These are phyloP conservation scores for Diaporthe eres DNA, from an alignment of 2,329 filamentous ascomycete genomes.

Conservation along the genomic window DNA sequence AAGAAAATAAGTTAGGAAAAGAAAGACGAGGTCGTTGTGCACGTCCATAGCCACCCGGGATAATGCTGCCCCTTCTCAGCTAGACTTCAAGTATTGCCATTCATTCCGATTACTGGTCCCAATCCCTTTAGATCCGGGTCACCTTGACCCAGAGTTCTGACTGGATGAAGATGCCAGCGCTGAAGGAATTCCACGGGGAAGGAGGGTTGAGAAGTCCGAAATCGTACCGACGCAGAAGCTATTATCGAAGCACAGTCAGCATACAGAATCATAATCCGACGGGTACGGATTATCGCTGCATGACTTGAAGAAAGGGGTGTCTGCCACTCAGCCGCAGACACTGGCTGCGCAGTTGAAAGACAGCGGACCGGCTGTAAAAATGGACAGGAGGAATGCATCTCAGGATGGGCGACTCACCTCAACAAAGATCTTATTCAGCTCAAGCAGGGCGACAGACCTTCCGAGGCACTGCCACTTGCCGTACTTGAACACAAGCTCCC, in stretches of 20 bases:
- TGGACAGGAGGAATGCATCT: not conserved
- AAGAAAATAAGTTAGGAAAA: not conserved
- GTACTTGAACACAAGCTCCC: constrained; percentile 60
- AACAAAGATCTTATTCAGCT: constrained; percentile 60
- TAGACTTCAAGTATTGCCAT: not conserved
- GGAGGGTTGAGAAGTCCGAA: constrained; percentile 46
- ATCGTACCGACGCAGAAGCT: constrained; percentile 46
- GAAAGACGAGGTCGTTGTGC: not conserved
- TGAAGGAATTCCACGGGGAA: constrained; percentile 46
- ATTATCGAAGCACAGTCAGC: constrained; percentile 25
- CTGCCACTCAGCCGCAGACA: not conserved
- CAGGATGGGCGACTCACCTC: constrained; percentile 51
- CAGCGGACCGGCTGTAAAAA: not conserved
- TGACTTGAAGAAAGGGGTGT: not conserved
- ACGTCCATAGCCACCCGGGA: constrained; percentile 7
- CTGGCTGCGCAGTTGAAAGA: not conserved
- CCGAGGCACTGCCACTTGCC: constrained; percentile 63
- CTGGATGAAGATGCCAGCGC: constrained; percentile 49
- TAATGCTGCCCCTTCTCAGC: not conserved
- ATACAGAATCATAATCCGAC: not conserved
- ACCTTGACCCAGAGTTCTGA: constrained; percentile 48
- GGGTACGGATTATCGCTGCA: not conserved
- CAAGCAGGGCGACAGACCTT: constrained; percentile 59
- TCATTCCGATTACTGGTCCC: not conserved
- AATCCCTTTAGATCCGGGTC: constrained; percentile 41